Evolutionary conservation across 257 asterid genomes (phyloP), one percentile per base, ranked within the genome.

Genomic region (Asclepias syriaca): DNA sequence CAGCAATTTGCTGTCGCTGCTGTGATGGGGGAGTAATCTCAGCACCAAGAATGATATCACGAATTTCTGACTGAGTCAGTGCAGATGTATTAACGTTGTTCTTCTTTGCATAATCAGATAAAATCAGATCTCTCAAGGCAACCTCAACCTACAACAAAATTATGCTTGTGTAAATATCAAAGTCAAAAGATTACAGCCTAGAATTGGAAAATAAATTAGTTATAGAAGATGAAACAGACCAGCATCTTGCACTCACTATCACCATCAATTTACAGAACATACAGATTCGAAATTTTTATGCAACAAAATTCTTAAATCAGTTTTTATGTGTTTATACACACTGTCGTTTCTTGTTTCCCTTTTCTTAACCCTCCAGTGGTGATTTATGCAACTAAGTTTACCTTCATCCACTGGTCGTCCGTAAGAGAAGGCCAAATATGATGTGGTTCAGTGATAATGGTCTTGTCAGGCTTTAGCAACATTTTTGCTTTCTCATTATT

Each of bases 361-460:
- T 37, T 32, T 16, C 3, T 2, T 2, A 14, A 6, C 53, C 13
- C 53, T 14, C 51, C 12, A 14, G 18, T 48, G 8, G 18, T 19
- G 24, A 5, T 37, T 24, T 60, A 4, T 29, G 22, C 37, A 43
- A 40, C 32, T 57, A 49, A 74, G 55, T 78, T 76, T 66, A 94
- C 99, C 99, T 95, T 95, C 85, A 92, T 82, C 99, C 99, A 95
- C 74, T 95, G 98, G 48, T 95, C 99, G 73, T 95, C 97, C 0
- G 90, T 79, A 53, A 95, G 87, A 72, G 97, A 92, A 66, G 99
- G 99, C 99, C 99, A 95, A 73, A 95, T 92, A 75, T 95, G 99
- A 76, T 95, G 99, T 39, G 98, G 85, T 78, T 95, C 99, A 0
- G 98, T 92, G 68, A 95, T 85, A 61, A 95, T 80, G 4, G 99